These are phyloP conservation scores for Chrysanthemum makinoi DNA, from an alignment of 129 eudicot genomes.

Conservation along the genomic window DNA sequence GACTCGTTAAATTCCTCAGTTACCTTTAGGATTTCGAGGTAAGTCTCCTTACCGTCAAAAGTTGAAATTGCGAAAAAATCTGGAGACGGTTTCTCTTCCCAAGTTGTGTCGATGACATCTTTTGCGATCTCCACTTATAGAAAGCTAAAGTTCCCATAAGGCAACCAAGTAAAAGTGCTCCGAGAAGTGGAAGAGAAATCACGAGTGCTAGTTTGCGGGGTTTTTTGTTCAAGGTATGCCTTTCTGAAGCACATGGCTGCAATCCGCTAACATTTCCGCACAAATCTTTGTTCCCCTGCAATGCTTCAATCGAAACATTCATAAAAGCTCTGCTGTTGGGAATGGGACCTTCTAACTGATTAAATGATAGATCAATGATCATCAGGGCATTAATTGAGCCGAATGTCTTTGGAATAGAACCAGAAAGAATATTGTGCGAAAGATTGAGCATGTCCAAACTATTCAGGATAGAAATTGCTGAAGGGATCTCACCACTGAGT, in stretches of 20 bases:
- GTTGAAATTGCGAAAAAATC: too few relatives aligned
- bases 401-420: conserved; percentile 21
- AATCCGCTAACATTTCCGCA: conserved; percentile 27
- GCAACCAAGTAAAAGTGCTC: conserved; percentile 9
- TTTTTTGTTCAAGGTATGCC: background rate
- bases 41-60: too few relatives aligned
- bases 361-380: conserved; percentile 27
- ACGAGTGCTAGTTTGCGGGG: background rate
- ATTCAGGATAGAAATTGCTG: background rate
- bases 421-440: conserved; percentile 36
- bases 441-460: conserved; percentile 26
- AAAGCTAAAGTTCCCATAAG: conserved; percentile 1
- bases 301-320: conserved; percentile 6
- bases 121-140: conserved; percentile 4
- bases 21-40: too few relatives aligned
- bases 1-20: too few relatives aligned
- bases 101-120: background rate
- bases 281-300: conserved; percentile 22
- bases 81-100: too few relatives aligned
- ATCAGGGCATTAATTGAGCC: background rate
- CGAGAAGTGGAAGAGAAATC: conserved; percentile 22
- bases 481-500: conserved; percentile 25
- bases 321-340: conserved; percentile 22
- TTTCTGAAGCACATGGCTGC: background rate
- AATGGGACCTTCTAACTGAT: conserved; percentile 28